Evolutionary conservation across 139 green algal genomes (phyloP).

Genomic region (Closterium sp.): DNA sequence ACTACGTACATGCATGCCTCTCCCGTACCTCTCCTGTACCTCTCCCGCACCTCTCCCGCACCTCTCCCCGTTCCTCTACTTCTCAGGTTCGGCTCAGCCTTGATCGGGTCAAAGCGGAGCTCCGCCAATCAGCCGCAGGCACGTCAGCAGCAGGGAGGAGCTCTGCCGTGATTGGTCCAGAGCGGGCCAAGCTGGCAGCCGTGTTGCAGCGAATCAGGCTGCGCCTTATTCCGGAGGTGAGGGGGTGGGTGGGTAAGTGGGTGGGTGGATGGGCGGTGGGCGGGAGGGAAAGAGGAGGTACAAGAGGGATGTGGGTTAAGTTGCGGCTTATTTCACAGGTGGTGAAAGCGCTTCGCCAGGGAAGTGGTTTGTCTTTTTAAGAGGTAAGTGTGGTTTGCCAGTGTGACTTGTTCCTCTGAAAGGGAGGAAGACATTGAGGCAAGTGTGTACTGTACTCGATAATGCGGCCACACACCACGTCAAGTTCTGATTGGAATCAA

Average conservation of each 20-base stretch:
- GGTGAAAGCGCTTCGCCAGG: too few species aligned
- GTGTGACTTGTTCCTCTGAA: too few species aligned
- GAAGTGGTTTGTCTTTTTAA: too few species aligned
- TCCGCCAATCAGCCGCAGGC: background rate
- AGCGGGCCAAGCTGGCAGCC: background rate
- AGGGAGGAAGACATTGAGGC: too few species aligned
- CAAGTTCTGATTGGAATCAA: too few species aligned
- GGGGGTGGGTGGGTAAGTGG: background rate
- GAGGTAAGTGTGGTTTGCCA: too few species aligned
- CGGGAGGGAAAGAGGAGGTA: too few species aligned
- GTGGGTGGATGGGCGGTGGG: too few species aligned
- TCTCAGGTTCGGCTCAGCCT: background rate
- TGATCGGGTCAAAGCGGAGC: background rate
- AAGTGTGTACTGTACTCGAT: too few species aligned
- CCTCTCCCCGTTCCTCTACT: background rate
- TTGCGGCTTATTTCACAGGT: too few species aligned
- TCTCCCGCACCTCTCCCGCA: background rate
- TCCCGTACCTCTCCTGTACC: background rate
- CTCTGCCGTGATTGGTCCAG: background rate
- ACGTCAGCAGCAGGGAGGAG: background rate
- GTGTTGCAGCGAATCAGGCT: background rate
- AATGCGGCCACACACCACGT: too few species aligned
- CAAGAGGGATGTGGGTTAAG: too few species aligned
- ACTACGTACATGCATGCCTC: background rate
- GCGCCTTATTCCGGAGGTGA: background rate